Percentiles rank a stretch among this genome's conserved stretches.
Evolutionary conservation across 495 filamentous ascomycete genomes (phyloP).

Genomic region (Annulohypoxylon moriforme): DNA sequence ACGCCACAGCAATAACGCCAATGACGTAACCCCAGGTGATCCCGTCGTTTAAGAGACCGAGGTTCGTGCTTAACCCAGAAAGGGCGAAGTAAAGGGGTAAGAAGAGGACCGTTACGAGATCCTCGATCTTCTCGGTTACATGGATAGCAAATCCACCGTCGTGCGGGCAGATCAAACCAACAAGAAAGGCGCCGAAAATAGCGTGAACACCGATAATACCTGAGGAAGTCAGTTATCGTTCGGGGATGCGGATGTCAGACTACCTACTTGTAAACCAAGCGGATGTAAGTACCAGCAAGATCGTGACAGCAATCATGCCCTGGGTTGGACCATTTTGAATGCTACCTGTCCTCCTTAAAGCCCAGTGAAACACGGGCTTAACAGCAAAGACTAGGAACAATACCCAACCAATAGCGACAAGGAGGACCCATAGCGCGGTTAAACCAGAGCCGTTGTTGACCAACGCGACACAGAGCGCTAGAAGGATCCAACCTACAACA

Average conservation of each 20-base stretch:
- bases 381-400: slow-evolving; percentile 81
- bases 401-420: slow-evolving; percentile 79
- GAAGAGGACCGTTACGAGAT: slow-evolving; percentile 88
- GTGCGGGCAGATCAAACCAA: slow-evolving; percentile 93
- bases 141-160: slow-evolving; percentile 95
- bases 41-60: slow-evolving; percentile 84
- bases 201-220: slow-evolving; percentile 80
- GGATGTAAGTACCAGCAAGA: slow-evolving; percentile 81
- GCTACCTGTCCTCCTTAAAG: slow-evolving; percentile 77
- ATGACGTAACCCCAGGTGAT: slow-evolving; percentile 94
- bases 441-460: slow-evolving; percentile 89
- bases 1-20: slow-evolving; percentile 84
- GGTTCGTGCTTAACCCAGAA: slow-evolving; percentile 88
- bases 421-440: slow-evolving; percentile 86
- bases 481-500: slow-evolving; percentile 92
- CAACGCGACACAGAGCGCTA: slow-evolving; percentile 92
- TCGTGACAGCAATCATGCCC: slow-evolving; percentile 81
- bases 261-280: slow-evolving; percentile 86
- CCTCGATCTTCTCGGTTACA: slow-evolving; percentile 95
- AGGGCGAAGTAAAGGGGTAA: slow-evolving; percentile 95
- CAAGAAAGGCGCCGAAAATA: slow-evolving; percentile 76
- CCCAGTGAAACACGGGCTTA: slow-evolving; percentile 80
- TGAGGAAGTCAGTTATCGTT: slow-evolving; percentile 39
- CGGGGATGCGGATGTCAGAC: background rate
- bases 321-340: slow-evolving; percentile 93